Base-by-base conservation (phyloP, 371 early-diverging fungal species). In the Mucor irregularis region DNA sequence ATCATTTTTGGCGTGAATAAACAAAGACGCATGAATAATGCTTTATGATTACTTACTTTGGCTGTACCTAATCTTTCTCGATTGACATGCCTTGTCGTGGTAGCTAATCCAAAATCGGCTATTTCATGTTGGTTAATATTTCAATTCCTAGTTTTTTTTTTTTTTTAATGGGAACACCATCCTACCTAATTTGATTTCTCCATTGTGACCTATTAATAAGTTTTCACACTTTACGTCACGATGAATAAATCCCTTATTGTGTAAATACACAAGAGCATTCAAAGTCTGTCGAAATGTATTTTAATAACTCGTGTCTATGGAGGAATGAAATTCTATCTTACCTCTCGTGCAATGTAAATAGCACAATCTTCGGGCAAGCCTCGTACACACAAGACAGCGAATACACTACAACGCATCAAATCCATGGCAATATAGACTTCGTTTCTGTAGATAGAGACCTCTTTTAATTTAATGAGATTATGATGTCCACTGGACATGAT, bases 351-450 rank as follows among this genome's bases (percentile, higher is more conserved):
- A 26, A 78, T 70, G 34, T 65, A 70, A 13, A 78, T 53, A 11
- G 75, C 71, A 63, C 63, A 61, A 37, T 72, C 68, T 63, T 78
- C 78, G 31, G 78, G 78, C 3, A 78, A 49, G 0, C 58, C 69
- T 42, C 74, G 57, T 29, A 48, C 56, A 52, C 75, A 75, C 5
- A 78, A 37, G 1, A 78, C 71, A 9, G 70, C 68, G 71, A 78
- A 78, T 0, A 78, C 79, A 46, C 68, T 68, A 30, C 79, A 78
- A 30, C 52, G 58, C 76, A 75, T 75, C 1, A 78, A 56, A 64
- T 78, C 79, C 79, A 78, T 78, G 21, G 74, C 72, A 13, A 78
- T 78, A 76, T 76, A 78, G 6, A 78, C 67, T 43, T 73, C 74
- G 25, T 68, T 66, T 28, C 60, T 62, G 43, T 56, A 69, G 5